Evolutionary conservation across 2,329 filamentous ascomycete species (phyloP), one percentile per base, ranked within the genome.

Genomic region (Aspergillus caelatus): DNA sequence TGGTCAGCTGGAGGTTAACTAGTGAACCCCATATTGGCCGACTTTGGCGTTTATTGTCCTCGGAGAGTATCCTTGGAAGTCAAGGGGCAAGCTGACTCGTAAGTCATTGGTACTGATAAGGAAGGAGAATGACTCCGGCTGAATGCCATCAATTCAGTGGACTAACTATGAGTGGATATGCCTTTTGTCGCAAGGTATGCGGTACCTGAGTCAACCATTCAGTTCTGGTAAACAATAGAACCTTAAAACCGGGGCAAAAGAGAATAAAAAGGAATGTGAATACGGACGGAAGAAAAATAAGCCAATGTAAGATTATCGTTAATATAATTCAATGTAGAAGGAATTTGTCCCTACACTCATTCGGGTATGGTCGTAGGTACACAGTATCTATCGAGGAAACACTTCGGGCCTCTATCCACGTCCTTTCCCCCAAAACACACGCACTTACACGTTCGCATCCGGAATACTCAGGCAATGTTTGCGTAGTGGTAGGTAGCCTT

Each of bases 401-500:
- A 9, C 48, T 9, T 52, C 28, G 48, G 3, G 28, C 5, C 21
- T 55, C 21, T 36, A n/a, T 23, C 32, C 32, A 55, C 52, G 52
- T 2, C n/a, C 30, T 14, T n/a, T 5, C 12, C 21, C 11, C 30
- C n/a, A 55, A 39, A 9, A 12, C 52, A 23, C 52, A 55, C 52
- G 52, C 52, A 55, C 52, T 36, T 28, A 5, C 32, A 60, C 41
- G 48, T 60, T 55, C 48, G 58, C 58, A 60, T 60, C 48, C 58
- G 58, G 58, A 60, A 41, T 21, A 32, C 34, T 43, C 26, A 23
- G 21, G 19, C 23, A 55, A 55, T 60, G 41, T 55, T 43, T 45
- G 41, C 50, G 57, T 39, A 39, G 34, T 21, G 9, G 32, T 26
- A 39, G 45, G 21, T 30, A 21, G 43, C 23, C 43, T 50, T 26